Percentiles rank a stretch among this genome's conserved stretches.
Evolutionary conservation across 768 basidiomycete genomes (phyloP).

Genomic region (Psilocybe cubensis): DNA sequence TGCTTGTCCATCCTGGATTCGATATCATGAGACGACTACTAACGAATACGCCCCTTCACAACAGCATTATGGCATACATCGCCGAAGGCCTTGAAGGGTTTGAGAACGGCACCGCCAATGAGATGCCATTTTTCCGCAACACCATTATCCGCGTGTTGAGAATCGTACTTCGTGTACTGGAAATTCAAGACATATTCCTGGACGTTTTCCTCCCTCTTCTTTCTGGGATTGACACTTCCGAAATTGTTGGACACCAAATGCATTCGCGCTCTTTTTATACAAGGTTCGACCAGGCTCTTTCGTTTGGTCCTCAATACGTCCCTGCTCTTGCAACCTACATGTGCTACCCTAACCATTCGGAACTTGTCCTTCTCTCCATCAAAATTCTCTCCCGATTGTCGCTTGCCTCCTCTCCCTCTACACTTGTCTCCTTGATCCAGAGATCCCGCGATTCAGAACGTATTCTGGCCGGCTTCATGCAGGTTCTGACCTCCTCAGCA

Average conservation of each 20-base stretch:
- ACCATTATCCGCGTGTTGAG: conserved; percentile 83
- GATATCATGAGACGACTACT: conserved; percentile 82
- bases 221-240: conserved; percentile 55
- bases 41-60: conserved; percentile 72
- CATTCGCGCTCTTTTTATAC: conserved; percentile 73
- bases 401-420: conserved; percentile 66
- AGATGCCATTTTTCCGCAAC: conserved; percentile 70
- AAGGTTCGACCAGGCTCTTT: conserved; percentile 73
- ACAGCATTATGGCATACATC: conserved; percentile 75
- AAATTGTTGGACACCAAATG: conserved; percentile 52
- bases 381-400: conserved; percentile 76
- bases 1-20: conserved; percentile 83
- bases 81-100: conserved; percentile 82
- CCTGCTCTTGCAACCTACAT: conserved; percentile 86
- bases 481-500: conserved; percentile 64
- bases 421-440: conserved; percentile 78
- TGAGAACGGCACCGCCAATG: conserved; percentile 67
- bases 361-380: conserved; percentile 76
- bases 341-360: conserved; percentile 67
- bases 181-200: conserved; percentile 87
- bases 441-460: conserved; percentile 84
- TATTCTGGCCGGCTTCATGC: conserved; percentile 79
- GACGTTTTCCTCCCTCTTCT: conserved; percentile 85
- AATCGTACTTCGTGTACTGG: conserved; percentile 79
- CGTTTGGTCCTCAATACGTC: conserved; percentile 71